Evolutionary conservation across 2,329 filamentous ascomycete species (phyloP).

Genomic region (Didymella keratinophila): DNA sequence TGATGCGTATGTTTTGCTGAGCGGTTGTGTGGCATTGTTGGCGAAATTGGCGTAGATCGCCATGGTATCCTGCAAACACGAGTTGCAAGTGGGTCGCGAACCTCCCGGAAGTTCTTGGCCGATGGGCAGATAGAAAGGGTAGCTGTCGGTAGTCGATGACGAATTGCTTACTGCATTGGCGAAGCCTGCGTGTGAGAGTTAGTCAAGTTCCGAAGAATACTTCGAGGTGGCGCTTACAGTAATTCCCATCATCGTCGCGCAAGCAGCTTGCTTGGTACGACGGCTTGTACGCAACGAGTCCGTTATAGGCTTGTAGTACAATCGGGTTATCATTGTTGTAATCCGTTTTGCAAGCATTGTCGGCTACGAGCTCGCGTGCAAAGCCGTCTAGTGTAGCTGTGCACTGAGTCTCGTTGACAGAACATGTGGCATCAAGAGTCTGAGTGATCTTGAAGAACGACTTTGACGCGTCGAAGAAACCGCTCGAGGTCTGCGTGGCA

Average conservation of each 20-base stretch:
- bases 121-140: constrained; percentile 85
- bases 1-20: constrained; percentile 72
- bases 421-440: constrained; percentile 81
- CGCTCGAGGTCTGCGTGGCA: constrained; percentile 72
- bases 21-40: constrained; percentile 68
- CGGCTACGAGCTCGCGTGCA: constrained; percentile 69
- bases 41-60: constrained; percentile 76
- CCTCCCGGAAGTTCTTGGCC: constrained; percentile 73
- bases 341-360: constrained; percentile 75
- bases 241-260: constrained; percentile 67
- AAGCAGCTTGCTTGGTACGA: constrained; percentile 85
- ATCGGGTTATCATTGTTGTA: constrained; percentile 71
- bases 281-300: constrained; percentile 77
- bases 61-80: constrained; percentile 83
- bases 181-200: constrained; percentile 59
- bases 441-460: constrained; percentile 76
- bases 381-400: constrained; percentile 68
- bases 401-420: constrained; percentile 71
- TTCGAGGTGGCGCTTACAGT: constrained; percentile 65
- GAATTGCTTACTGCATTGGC: constrained; percentile 83
- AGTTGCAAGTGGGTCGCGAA: constrained; percentile 75
- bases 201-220: neutral
- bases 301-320: constrained; percentile 77
- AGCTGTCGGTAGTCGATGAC: constrained; percentile 73
- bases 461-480: constrained; percentile 81